These are phyloP conservation scores for Plasmodium vivax DNA, from an alignment of 169 alveolate species.

Conservation along the genomic window DNA sequence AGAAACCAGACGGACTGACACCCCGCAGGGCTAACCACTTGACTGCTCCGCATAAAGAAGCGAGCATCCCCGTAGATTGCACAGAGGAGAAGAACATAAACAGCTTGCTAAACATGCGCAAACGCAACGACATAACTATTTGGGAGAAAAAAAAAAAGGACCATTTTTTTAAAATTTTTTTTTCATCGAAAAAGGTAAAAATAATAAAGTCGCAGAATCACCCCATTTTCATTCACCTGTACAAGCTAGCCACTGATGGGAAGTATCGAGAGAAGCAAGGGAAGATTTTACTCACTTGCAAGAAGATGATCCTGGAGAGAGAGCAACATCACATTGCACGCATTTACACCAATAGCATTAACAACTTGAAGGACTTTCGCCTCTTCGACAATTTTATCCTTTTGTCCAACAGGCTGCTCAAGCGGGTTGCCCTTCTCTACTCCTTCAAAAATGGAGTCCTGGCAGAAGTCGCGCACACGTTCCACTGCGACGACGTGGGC, in stretches of 20 bases:
- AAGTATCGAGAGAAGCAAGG: slow-evolving; percentile 64
- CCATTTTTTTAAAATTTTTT: slow-evolving; percentile 71
- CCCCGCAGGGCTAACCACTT: background rate
- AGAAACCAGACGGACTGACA: background rate
- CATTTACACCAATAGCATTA: slow-evolving; percentile 61
- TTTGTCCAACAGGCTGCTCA: slow-evolving; percentile 37
- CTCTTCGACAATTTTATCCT: slow-evolving; percentile 58
- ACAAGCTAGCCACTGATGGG: slow-evolving; percentile 57
- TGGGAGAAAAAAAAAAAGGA: slow-evolving; percentile 56
- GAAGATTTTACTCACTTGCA: slow-evolving; percentile 37
- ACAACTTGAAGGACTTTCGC: slow-evolving; percentile 46
- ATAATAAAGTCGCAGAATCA: slow-evolving; percentile 73
- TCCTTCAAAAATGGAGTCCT: slow-evolving; percentile 63
- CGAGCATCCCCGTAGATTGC: background rate
- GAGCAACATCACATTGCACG: slow-evolving; percentile 47
- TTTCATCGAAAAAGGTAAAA: slow-evolving; percentile 71
- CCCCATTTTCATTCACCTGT: slow-evolving; percentile 70
- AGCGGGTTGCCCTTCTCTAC: slow-evolving; percentile 30
- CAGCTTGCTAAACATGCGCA: background rate
- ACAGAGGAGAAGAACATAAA: slow-evolving; percentile 36
- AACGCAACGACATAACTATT: slow-evolving; percentile 9
- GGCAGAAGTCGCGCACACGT: slow-evolving; percentile 58
- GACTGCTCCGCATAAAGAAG: background rate
- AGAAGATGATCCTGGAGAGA: slow-evolving; percentile 62
- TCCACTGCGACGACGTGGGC: slow-evolving; percentile 56